Conservation (phyloP, 225 moss, liverwort and hornwort genomes). For the Marchantia paleacea region DNA sequence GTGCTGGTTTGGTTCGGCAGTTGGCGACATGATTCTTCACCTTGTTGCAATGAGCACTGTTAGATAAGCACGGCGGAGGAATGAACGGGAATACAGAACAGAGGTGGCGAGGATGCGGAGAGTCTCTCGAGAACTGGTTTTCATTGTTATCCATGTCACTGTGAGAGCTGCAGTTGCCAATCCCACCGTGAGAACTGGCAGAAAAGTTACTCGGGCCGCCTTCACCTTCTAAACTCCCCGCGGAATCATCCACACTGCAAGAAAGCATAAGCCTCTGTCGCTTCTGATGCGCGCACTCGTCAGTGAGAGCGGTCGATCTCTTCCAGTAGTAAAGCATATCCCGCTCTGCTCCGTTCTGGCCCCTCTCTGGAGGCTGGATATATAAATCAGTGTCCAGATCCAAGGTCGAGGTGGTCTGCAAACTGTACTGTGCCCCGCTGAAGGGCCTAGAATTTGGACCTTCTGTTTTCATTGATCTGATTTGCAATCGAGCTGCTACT, state of each 20-base stretch:
- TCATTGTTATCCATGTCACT: conserved; percentile 49
- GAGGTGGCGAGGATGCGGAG: conserved; percentile 84
- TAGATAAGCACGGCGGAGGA: conserved; percentile 75
- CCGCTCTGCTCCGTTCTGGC: conserved; percentile 2
- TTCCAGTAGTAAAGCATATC: conserved; percentile 33
- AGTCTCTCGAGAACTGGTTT: conserved; percentile 61
- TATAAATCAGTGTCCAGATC: conserved; percentile 17
- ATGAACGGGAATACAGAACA: conserved; percentile 85
- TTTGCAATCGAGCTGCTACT: no score
- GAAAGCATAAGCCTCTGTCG: conserved; percentile 32
- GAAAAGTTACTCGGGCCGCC: conserved; percentile 36
- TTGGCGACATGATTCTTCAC: conserved; percentile 27
- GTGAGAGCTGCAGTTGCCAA: conserved; percentile 45
- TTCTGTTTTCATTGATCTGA: conserved; percentile 20
- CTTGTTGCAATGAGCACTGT: conserved; percentile 95
- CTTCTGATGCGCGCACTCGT: conserved; percentile 33
- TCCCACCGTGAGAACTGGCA: conserved; percentile 41
- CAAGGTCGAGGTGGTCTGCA: conserved; percentile 19
- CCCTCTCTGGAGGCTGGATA: conserved; percentile 2
- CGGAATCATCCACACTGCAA: conserved; percentile 16
- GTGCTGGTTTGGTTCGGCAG: not conserved
- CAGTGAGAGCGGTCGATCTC: not conserved
- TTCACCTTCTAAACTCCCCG: not conserved
- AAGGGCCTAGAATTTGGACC: conserved; percentile 3
- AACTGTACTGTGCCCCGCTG: not conserved